A percentile compares a stretch with the other conserved stretches of the same genome.
Conservation (phyloP, 2,329 filamentous ascomycete genomes). For the Aspergillus chevalieri region DNA sequence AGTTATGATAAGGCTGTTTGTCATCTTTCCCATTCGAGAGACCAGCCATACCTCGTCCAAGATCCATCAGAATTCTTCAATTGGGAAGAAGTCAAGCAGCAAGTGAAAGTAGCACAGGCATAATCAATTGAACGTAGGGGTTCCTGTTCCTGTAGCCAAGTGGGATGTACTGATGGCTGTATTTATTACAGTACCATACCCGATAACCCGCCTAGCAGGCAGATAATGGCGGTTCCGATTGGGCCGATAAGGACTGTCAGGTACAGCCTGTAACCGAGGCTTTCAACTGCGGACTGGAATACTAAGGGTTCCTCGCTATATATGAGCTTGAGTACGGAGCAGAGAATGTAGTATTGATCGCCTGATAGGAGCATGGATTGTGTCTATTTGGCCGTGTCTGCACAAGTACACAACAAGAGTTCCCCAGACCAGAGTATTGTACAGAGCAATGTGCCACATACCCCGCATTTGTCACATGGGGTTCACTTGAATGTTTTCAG, state of each 20-base stretch:
- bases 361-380: conserved; percentile 5
- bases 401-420: no score
- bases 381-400: not conserved
- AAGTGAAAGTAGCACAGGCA: no score
- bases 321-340: no score
- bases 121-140: not conserved
- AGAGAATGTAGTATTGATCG: not conserved
- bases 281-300: no score
- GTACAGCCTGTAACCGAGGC: not conserved
- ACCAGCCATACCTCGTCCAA: no score
- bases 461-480: not conserved
- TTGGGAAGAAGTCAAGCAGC: not conserved
- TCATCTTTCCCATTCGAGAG: no score
- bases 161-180: not conserved
- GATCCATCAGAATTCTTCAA: not conserved
- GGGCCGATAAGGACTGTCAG: not conserved
- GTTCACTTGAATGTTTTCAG: not conserved
- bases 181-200: not conserved
- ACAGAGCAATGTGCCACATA: not conserved
- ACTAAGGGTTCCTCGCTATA: not conserved
- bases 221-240: not conserved
- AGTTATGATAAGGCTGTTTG: no score
- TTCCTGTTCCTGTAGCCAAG: not conserved
- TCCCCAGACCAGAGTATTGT: not conserved
- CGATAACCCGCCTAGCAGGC: not conserved